Evolutionary conservation across 768 basidiomycete genomes (phyloP), one percentile per base, ranked within the genome.

Genomic region (Pleurotus tuber-regium): DNA sequence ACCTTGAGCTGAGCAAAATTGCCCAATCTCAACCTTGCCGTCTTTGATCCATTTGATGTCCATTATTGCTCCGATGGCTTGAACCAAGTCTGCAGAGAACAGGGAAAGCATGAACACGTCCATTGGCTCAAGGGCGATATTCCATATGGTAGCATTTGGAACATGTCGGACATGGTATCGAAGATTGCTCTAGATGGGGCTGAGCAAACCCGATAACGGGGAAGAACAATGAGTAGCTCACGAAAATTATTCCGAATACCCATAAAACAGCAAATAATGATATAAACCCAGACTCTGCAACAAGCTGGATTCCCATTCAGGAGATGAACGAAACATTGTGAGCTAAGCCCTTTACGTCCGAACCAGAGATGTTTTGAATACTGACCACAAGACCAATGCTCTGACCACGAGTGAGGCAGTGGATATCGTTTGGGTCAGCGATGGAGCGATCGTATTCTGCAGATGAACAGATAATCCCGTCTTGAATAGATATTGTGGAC

Each of bases 1-100:
- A 54, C 54, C 50, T 43, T 54, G 54, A 14, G 50, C 50, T 9
- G 30, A 39, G 33, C 54, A 54, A 4, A 43, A 31, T 2, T 19
- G 10, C 2, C 54, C 54, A 11, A 38, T 36, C 7, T 25, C 38
- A 21, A 51, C 50, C 18, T 51, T 39, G 8, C 54, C 49, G 11
- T 33, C 30, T 12, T 33, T 16, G 10, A 54, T 40, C 54, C 54
- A 54, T 33, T 28, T 30, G 39, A 54, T 31, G 40, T 51, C 23
- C 19, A 54, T 24, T 16, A 36, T 39, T 4, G 25, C 18, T 19
- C 49, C 50, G 10, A 54, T 5, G 7, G 50, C 16, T 44, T 47
- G 54, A 7, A 43, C 19, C 7, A 51, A 7, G 16, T 51, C 51
- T n/a, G 54, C 49, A 16, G 42, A 24, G 35, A 54, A 44, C 5